Evolutionary conservation across 192 early-diverging fungal species (phyloP).

Genomic region (Entomortierella chlamydospora): DNA sequence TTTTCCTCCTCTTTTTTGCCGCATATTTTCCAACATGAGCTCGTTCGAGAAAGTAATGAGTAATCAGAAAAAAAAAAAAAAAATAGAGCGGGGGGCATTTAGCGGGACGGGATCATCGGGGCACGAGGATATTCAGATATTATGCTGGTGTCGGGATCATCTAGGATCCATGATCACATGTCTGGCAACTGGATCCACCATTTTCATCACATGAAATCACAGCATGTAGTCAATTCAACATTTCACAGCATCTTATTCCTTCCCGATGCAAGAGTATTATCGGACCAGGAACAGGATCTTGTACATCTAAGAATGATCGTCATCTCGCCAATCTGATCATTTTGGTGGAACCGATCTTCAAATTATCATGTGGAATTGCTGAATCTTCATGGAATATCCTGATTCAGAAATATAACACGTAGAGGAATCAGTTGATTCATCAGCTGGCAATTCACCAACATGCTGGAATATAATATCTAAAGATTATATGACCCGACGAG

Average conservation of each 20-base stretch:
- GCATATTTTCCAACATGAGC: constrained; percentile 56
- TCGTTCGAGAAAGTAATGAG: constrained; percentile 56
- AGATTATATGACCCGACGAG: not conserved
- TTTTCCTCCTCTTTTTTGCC: constrained; percentile 53
- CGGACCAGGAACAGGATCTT: not conserved
- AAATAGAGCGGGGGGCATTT: not conserved
- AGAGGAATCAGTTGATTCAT: not conserved
- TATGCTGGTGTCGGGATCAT: constrained; percentile 3
- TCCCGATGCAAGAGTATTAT: not conserved
- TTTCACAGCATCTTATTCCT: too few species aligned
- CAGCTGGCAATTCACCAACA: not conserved
- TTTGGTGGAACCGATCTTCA: not conserved
- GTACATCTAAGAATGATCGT: not conserved
- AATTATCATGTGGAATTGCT: not conserved
- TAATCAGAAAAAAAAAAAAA: not conserved
- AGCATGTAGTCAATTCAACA: not conserved
- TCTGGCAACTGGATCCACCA: not conserved
- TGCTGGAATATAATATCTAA: not conserved
- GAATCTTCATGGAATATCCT: not conserved
- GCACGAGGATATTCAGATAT: not conserved
- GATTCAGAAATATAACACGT: not conserved
- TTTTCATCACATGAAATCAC: not conserved
- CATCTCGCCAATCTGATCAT: not conserved
- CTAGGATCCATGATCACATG: not conserved
- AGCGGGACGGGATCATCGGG: not conserved